Evolutionary conservation across 441 rosid species (phyloP).

Genomic region (Geranium incanum): DNA sequence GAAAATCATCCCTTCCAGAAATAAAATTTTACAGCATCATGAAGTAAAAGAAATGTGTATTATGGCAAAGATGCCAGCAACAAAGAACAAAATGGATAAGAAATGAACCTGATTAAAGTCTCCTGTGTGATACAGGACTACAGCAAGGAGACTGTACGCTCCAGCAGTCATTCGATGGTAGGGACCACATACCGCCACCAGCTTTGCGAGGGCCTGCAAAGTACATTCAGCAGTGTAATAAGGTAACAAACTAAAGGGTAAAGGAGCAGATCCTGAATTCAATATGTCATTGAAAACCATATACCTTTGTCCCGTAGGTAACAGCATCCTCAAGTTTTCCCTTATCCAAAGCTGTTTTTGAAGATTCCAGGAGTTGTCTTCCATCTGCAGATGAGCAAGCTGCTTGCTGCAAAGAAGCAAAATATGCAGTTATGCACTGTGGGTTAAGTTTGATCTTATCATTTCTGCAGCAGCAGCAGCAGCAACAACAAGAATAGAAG

Average conservation of each 20-base stretch:
- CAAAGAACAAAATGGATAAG: slow-evolving; percentile 1
- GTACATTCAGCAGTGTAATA: slow-evolving; percentile 14
- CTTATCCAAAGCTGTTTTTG: slow-evolving; percentile 76
- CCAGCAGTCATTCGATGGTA: slow-evolving; percentile 88
- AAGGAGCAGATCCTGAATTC: neutral
- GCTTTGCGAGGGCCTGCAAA: slow-evolving; percentile 68
- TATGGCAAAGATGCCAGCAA: neutral
- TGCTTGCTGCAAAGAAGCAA: slow-evolving; percentile 47
- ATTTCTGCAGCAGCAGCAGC: neutral
- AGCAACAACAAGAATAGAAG: neutral
- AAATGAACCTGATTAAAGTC: slow-evolving; percentile 66
- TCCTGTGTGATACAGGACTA: slow-evolving; percentile 76
- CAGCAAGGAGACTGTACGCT: slow-evolving; percentile 79
- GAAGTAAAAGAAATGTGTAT: neutral
- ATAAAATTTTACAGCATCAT: neutral
- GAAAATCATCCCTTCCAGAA: neutral
- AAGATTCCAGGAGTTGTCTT: slow-evolving; percentile 66
- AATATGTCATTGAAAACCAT: slow-evolving; percentile 9
- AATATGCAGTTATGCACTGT: slow-evolving; percentile 17
- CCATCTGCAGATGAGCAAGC: slow-evolving; percentile 85
- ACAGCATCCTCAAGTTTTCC: slow-evolving; percentile 91
- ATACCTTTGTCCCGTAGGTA: slow-evolving; percentile 64
- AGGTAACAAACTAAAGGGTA: slow-evolving; percentile 5
- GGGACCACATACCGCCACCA: slow-evolving; percentile 73
- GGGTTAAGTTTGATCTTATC: neutral